These are phyloP conservation scores for Sorghum bicolor DNA, from an alignment of 176 grass and related monocot species.

Conservation along the genomic window Sorghum_bicolor_NCBIv3 NC_012871.2:75464001-75464500, in stretches of 20 bases:
- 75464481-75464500: not conserved
- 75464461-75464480: not conserved
- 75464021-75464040: not conserved
- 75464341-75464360: constrained; percentile 51
- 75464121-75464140: constrained; percentile 65
- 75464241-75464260: constrained; percentile 72
- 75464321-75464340: constrained; percentile 54
- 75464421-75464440: constrained; percentile 74
- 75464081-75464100: constrained; percentile 33
- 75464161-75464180: constrained; percentile 67
- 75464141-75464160: constrained; percentile 61
- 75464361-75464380: constrained; percentile 61
- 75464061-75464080: constrained; percentile 18
- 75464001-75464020: not conserved
- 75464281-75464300: constrained; percentile 66
- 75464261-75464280: constrained; percentile 53
- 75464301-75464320: constrained; percentile 46
- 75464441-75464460: not conserved
- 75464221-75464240: constrained; percentile 81
- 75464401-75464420: constrained; percentile 85
- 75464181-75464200: constrained; percentile 78
- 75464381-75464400: constrained; percentile 67
- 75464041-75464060: not conserved
- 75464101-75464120: constrained; percentile 94
- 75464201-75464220: constrained; percentile 78